These are phyloP conservation scores for Pilobolus umbonatus DNA, from an alignment of 192 early-diverging fungal genomes.

Conservation along the genomic window DNA sequence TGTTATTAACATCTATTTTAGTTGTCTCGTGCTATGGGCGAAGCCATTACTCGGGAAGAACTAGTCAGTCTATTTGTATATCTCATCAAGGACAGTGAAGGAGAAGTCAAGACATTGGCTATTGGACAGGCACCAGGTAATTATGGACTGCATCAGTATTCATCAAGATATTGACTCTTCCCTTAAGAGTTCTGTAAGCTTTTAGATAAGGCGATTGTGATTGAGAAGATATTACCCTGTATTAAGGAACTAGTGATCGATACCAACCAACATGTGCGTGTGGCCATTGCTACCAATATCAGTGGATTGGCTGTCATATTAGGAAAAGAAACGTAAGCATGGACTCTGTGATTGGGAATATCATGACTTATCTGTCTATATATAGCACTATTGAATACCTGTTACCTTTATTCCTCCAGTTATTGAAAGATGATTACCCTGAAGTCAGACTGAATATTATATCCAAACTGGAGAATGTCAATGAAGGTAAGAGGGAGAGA, in stretches of 20 bases:
- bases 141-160: not conserved
- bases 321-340: conserved; percentile 78
- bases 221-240: conserved; percentile 82
- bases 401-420: conserved; percentile 89
- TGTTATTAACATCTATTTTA: conserved; percentile 35
- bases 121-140: conserved; percentile 86
- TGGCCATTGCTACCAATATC: conserved; percentile 94
- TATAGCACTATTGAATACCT: conserved; percentile 90
- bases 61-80: conserved; percentile 79
- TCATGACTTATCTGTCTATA: not conserved
- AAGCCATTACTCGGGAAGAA: conserved; percentile 79
- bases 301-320: conserved; percentile 92
- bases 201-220: conserved; percentile 73
- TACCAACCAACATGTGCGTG: conserved; percentile 93
- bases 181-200: conserved; percentile 54
- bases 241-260: conserved; percentile 94
- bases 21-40: conserved; percentile 73
- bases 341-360: not conserved
- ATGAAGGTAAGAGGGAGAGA: conserved; percentile 57
- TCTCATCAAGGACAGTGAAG: conserved; percentile 94
- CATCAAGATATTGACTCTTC: not conserved
- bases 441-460: conserved; percentile 99
- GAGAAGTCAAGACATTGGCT: conserved; percentile 93
- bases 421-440: conserved; percentile 96
- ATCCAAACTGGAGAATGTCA: conserved; percentile 94